Conservation (phyloP, 2,329 filamentous ascomycete genomes). For the Boeremia lycopersici region DNA sequence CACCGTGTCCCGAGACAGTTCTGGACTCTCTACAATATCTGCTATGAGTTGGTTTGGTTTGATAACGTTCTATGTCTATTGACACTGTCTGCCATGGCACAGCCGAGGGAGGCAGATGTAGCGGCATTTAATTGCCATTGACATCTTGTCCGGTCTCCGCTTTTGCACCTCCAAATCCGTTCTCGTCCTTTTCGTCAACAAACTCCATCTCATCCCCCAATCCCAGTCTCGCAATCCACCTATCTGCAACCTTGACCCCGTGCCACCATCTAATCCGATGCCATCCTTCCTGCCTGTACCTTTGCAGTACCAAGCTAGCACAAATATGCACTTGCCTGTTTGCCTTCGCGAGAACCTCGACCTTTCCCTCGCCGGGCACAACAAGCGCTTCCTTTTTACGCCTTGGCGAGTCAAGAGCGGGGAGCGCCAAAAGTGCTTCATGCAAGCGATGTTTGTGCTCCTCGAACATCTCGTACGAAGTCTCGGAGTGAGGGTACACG, state of each 20-base stretch:
- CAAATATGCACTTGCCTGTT: conserved; percentile 25
- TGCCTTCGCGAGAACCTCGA: conserved; percentile 9
- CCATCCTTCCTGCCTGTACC: conserved; percentile 22
- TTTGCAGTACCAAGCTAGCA: conserved; percentile 25
- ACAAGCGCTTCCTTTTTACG: not conserved
- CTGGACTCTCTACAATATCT: too few species aligned
- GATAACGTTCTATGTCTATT: too few species aligned
- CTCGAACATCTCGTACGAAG: conserved; percentile 6
- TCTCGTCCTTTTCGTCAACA: not conserved
- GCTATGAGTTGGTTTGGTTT: too few species aligned
- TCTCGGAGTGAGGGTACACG: conserved; percentile 5
- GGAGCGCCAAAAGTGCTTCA: conserved; percentile 16
- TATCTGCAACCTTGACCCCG: conserved; percentile 23
- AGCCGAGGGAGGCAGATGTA: too few species aligned
- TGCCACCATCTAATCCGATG: conserved; percentile 25
- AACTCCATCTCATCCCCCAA: not conserved
- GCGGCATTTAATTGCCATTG: too few species aligned
- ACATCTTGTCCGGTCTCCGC: not conserved
- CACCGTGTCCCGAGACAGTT: too few species aligned
- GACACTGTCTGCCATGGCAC: too few species aligned
- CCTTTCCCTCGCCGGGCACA: conserved; percentile 1
- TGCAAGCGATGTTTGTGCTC: conserved; percentile 20
- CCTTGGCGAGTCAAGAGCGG: conserved; percentile 9
- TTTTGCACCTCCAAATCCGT: not conserved
- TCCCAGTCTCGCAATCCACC: conserved; percentile 19